Percentiles rank a stretch among this genome's conserved stretches.
Evolutionary conservation across 2,329 filamentous ascomycete species (phyloP).

Genomic region (Trichoderma arundinaceum): DNA sequence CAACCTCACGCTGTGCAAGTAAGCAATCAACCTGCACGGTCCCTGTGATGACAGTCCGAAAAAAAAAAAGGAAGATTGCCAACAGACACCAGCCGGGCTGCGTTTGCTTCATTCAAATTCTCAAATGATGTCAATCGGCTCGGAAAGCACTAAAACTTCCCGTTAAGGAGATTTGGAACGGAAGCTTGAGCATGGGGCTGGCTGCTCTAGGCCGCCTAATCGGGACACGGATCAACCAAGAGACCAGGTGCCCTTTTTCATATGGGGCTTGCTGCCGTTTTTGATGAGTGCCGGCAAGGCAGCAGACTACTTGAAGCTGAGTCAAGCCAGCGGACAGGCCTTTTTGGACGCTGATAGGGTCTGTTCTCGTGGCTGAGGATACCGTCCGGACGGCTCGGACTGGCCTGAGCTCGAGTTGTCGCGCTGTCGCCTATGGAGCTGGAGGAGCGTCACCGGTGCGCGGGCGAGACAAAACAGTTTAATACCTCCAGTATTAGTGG

Average conservation of each 20-base stretch:
- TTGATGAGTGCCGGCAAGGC: too few species aligned
- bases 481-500: background rate
- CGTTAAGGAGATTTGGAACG: background rate
- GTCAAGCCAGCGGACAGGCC: background rate
- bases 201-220: background rate
- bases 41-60: background rate
- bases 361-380: slow-evolving; percentile 10
- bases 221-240: background rate
- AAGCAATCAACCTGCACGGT: background rate
- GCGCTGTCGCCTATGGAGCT: background rate
- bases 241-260: background rate
- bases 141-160: background rate
- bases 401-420: background rate
- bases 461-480: background rate
- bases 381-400: slow-evolving; percentile 17
- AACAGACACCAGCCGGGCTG: background rate
- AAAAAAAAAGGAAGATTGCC: background rate
- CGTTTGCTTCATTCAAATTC: too few species aligned
- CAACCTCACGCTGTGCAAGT: background rate
- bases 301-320: background rate
- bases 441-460: background rate
- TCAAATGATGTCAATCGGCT: slow-evolving; percentile 10
- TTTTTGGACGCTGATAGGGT: background rate
- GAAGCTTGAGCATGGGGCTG: slow-evolving; percentile 10
- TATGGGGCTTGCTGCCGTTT: background rate